Percentiles rank a stretch among this genome's conserved stretches.
Conservation (phyloP, 2,329 filamentous ascomycete species). For the Trichoderma lentiforme region DNA sequence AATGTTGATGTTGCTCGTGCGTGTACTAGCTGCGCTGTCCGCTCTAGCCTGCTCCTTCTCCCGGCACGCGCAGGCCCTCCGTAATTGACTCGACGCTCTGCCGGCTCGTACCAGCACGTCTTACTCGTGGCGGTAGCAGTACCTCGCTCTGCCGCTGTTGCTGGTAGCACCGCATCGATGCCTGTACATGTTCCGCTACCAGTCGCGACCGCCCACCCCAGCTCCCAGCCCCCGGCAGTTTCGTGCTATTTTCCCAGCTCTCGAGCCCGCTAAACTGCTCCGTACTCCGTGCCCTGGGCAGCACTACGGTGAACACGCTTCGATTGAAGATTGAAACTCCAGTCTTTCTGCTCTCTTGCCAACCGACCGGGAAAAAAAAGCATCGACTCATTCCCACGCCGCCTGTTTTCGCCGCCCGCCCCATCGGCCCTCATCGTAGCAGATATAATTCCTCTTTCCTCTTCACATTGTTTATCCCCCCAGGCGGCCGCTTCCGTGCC, state of each 20-base stretch:
- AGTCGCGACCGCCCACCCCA: neutral
- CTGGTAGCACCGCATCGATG: neutral
- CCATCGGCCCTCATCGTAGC: neutral
- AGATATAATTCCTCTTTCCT: neutral
- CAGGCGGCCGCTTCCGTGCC: conserved; percentile 2
- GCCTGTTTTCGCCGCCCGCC: neutral
- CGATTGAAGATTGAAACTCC: conserved; percentile 6
- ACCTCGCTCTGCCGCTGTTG: neutral
- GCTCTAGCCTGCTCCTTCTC: neutral
- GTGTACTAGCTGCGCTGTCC: neutral
- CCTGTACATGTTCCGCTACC: neutral
- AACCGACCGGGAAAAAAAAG: conserved; percentile 6
- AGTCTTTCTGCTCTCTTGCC: conserved; percentile 8
- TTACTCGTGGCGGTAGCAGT: neutral
- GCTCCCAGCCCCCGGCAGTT: conserved; percentile 2
- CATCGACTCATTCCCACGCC: conserved; percentile 3
- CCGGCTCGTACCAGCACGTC: neutral
- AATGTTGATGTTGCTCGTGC: neutral
- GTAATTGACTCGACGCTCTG: neutral
- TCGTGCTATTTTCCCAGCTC: conserved; percentile 3
- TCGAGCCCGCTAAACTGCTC: neutral
- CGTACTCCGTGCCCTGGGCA: conserved; percentile 14
- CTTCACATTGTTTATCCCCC: neutral
- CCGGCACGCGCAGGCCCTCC: neutral
- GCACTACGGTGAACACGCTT: conserved; percentile 15